A percentile compares a stretch with the other conserved stretches of the same genome.
Evolutionary conservation across 2,329 filamentous ascomycete species (phyloP).

Genomic region (Penicillium sp.): DNA sequence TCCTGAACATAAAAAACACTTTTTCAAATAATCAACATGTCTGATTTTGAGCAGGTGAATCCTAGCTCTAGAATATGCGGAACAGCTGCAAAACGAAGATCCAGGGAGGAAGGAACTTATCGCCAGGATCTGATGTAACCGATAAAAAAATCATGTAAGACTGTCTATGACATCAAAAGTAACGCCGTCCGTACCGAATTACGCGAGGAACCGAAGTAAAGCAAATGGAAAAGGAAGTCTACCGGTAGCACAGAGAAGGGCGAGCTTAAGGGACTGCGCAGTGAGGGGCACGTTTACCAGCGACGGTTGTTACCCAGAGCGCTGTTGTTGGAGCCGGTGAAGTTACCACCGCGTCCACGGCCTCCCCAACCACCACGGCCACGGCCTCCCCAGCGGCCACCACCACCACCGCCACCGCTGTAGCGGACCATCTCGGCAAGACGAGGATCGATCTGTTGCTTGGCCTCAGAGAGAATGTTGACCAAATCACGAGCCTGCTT

Average conservation of each 20-base stretch:
- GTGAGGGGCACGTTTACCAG: slow-evolving; percentile 52
- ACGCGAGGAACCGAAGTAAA: slow-evolving; percentile 32
- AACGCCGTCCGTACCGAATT: slow-evolving; percentile 45
- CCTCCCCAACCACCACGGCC: slow-evolving; percentile 65
- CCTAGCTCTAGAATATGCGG: slow-evolving; percentile 18
- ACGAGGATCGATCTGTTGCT: slow-evolving; percentile 96
- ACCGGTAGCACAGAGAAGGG: slow-evolving; percentile 32
- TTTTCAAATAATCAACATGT: slow-evolving; percentile 27
- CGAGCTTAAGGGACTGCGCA: slow-evolving; percentile 31
- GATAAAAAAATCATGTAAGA: slow-evolving; percentile 30
- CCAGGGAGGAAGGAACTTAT: slow-evolving; percentile 7
- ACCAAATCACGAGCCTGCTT: slow-evolving; percentile 98
- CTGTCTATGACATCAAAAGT: slow-evolving; percentile 43
- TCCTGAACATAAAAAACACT: slow-evolving; percentile 13
- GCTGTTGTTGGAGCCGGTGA: slow-evolving; percentile 62
- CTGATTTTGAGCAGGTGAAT: slow-evolving; percentile 16
- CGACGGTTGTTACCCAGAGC: slow-evolving; percentile 60
- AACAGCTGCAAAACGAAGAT: slow-evolving; percentile 8
- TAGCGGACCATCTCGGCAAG: slow-evolving; percentile 96
- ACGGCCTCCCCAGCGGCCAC: slow-evolving; percentile 66
- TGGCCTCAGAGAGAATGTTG: slow-evolving; percentile 88
- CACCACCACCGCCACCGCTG: slow-evolving; percentile 73
- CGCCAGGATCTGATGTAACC: slow-evolving; percentile 12
- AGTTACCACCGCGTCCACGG: slow-evolving; percentile 54
- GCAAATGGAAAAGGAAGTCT: slow-evolving; percentile 30